Conservation (phyloP, 2,329 filamentous ascomycete species). For the Biscogniauxia sp. region DNA sequence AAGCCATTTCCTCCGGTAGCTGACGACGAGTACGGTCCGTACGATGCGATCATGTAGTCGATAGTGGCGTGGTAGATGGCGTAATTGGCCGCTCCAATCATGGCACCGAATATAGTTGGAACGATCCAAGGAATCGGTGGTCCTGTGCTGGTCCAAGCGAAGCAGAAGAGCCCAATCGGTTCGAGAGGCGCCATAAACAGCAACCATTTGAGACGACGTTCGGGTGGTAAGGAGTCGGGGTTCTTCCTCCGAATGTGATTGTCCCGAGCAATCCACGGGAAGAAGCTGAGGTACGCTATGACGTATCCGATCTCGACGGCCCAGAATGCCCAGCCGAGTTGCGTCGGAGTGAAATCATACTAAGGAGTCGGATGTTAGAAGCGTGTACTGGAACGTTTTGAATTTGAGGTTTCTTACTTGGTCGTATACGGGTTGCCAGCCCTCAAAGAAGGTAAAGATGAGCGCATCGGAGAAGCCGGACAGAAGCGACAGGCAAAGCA, state of each 20-base stretch:
- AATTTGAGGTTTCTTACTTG: not conserved
- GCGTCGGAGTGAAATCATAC: slow-evolving; percentile 39
- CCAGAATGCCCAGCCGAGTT: slow-evolving; percentile 8
- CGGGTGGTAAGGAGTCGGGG: slow-evolving; percentile 39
- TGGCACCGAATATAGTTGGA: slow-evolving; percentile 54
- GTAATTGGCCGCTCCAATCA: slow-evolving; percentile 61
- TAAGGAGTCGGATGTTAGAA: not conserved
- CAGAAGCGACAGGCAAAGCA: slow-evolving; percentile 54
- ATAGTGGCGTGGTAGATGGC: slow-evolving; percentile 63
- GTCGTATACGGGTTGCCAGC: slow-evolving; percentile 44
- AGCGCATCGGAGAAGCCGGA: slow-evolving; percentile 59
- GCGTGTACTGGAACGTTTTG: not conserved
- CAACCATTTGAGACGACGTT: slow-evolving; percentile 56
- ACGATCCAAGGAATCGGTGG: slow-evolving; percentile 58
- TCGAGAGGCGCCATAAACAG: slow-evolving; percentile 41
- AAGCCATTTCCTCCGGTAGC: slow-evolving; percentile 64
- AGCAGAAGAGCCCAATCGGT: slow-evolving; percentile 59
- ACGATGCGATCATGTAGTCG: slow-evolving; percentile 64
- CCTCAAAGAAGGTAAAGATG: slow-evolving; percentile 63
- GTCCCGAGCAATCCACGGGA: slow-evolving; percentile 45
- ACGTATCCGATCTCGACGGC: slow-evolving; percentile 45
- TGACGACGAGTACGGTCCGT: slow-evolving; percentile 60
- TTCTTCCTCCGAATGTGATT: slow-evolving; percentile 37
- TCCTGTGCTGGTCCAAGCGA: slow-evolving; percentile 57
- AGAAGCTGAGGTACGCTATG: slow-evolving; percentile 53